A percentile compares a stretch with the other conserved stretches of the same genome.
Evolutionary conservation across 805 yeast species (phyloP).

Genomic region (Candida insectalens): DNA sequence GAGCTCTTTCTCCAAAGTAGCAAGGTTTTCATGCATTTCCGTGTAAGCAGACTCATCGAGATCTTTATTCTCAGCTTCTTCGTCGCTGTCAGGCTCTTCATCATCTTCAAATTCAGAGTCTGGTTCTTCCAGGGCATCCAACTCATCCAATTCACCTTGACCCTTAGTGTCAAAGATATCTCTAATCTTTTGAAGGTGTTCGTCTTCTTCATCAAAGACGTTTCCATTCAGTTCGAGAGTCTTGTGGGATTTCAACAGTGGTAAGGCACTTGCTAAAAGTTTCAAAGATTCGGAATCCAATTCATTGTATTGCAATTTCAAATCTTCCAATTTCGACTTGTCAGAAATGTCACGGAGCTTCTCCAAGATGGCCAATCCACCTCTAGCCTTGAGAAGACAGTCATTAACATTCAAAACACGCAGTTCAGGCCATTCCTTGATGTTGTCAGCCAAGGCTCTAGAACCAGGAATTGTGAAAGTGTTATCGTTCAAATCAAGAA

Average conservation of each 20-base stretch:
- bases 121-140: slow-evolving; percentile 88
- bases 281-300: slow-evolving; percentile 58
- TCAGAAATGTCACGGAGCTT: slow-evolving; percentile 29
- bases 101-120: slow-evolving; percentile 63
- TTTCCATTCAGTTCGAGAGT: slow-evolving; percentile 86
- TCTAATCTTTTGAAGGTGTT: slow-evolving; percentile 48
- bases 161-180: slow-evolving; percentile 64
- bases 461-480: slow-evolving; percentile 75
- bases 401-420: slow-evolving; percentile 81
- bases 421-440: slow-evolving; percentile 57
- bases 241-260: slow-evolving; percentile 48
- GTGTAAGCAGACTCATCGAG: slow-evolving; percentile 15
- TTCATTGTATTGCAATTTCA: slow-evolving; percentile 86
- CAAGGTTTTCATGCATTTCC: slow-evolving; percentile 22
- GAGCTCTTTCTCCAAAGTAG: slow-evolving; percentile 43
- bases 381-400: slow-evolving; percentile 73
- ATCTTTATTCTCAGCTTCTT: slow-evolving; percentile 13
- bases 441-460: slow-evolving; percentile 47
- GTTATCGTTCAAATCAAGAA: slow-evolving; percentile 87
- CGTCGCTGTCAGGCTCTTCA: slow-evolving; percentile 49
- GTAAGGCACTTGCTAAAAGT: slow-evolving; percentile 45
- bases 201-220: slow-evolving; percentile 82
- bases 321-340: slow-evolving; percentile 35
- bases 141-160: slow-evolving; percentile 77
- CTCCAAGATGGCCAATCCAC: slow-evolving; percentile 48